These are phyloP conservation scores for Pistacia vera DNA, from an alignment of 345 rosid genomes.

Conservation along the genomic window DNA sequence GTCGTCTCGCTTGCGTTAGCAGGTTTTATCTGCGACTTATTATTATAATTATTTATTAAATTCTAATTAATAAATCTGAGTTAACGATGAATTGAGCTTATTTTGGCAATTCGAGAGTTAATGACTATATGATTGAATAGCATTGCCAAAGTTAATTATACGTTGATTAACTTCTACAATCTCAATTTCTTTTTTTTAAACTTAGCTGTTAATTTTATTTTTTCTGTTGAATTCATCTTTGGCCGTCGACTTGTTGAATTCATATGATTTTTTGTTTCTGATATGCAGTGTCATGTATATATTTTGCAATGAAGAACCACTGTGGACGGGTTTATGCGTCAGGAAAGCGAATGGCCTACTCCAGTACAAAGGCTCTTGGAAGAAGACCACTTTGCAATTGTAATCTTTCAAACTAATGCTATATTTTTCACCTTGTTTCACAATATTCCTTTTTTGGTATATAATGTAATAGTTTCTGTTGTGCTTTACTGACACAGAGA, in stretches of 20 bases:
- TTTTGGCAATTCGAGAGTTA: background rate
- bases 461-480: background rate
- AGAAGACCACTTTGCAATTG: slow-evolving; percentile 68
- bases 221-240: background rate
- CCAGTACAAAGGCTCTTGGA: slow-evolving; percentile 86
- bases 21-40: slow-evolving; percentile 45
- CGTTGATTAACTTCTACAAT: background rate
- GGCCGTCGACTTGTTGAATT: background rate
- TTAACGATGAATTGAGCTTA: background rate
- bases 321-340: slow-evolving; percentile 86
- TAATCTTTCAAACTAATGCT: slow-evolving; percentile 25
- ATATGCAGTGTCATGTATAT: slow-evolving; percentile 77
- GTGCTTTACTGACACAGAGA: slow-evolving; percentile 47
- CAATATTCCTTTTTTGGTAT: background rate
- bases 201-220: background rate
- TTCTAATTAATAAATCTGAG: background rate
- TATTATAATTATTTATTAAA: too few relatives aligned
- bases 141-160: too few relatives aligned
- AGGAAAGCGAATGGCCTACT: slow-evolving; percentile 51
- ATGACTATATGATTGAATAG: background rate
- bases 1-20: slow-evolving; percentile 87
- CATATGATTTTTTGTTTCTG: background rate
- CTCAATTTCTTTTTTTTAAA: background rate
- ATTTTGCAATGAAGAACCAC: slow-evolving; percentile 85
- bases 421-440: background rate